A percentile compares a stretch with the other conserved stretches of the same genome.
Evolutionary conservation across 352 stramenopile genomes (phyloP).

Genomic region (Paralagenidium karlingii): DNA sequence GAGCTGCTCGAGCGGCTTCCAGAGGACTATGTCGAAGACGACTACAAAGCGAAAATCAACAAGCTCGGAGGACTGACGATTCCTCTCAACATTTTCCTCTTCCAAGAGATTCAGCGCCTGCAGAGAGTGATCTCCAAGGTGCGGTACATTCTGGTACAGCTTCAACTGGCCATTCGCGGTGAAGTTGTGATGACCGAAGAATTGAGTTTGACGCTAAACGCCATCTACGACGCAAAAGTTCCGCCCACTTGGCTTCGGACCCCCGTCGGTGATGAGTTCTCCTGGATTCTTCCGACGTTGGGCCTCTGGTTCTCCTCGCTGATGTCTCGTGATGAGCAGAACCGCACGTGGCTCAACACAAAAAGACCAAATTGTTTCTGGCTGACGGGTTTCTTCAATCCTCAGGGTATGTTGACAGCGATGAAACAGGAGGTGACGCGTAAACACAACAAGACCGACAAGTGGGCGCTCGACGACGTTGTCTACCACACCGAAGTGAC

Average conservation of each 20-base stretch:
- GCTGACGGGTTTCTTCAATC: conserved; percentile 98
- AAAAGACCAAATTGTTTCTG: conserved; percentile 93
- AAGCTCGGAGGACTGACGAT: conserved; percentile 93
- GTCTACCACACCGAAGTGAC: conserved; percentile 97
- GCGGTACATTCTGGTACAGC: conserved; percentile 88
- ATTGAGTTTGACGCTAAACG: conserved; percentile 90
- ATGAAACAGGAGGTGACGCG: conserved; percentile 99
- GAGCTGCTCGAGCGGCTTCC: conserved; percentile 91
- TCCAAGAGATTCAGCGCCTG: conserved; percentile 96
- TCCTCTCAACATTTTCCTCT: conserved; percentile 98
- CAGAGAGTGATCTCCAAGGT: conserved; percentile 95
- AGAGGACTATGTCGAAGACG: conserved; percentile 95
- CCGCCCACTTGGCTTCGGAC: conserved; percentile 93
- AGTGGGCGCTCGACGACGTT: conserved; percentile 96
- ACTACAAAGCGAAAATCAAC: conserved; percentile 96
- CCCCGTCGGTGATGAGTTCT: conserved; percentile 95
- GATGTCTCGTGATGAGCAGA: conserved; percentile 92
- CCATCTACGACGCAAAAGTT: conserved; percentile 94
- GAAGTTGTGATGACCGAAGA: conserved; percentile 98
- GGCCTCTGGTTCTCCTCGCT: conserved; percentile 97
- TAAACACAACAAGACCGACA: conserved; percentile 93
- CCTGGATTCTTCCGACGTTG: conserved; percentile 93
- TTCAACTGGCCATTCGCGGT: conserved; percentile 96
- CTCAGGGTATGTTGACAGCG: conserved; percentile 95
- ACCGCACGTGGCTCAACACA: conserved; percentile 92